phyloP scores from a whole-genome alignment of 106 monocot species.

The Gastrodia elata region DNA sequence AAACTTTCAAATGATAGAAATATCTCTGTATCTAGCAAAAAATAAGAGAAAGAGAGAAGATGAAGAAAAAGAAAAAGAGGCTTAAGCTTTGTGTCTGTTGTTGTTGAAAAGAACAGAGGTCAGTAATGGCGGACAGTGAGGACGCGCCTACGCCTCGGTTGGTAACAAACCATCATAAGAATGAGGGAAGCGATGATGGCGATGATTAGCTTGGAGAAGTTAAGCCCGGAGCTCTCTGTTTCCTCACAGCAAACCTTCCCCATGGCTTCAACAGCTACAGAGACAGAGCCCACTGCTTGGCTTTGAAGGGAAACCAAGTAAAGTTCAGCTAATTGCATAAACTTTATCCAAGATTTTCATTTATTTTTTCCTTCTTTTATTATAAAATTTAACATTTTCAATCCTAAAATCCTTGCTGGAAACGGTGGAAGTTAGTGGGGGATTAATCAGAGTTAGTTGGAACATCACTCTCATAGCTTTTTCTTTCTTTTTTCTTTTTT shows the following conservation, averaged over 20 bases:
- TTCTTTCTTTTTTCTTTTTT: neutral
- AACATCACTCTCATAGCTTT: neutral
- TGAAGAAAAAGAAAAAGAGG: neutral
- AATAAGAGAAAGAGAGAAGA: neutral
- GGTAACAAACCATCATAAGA: slow-evolving; percentile 1
- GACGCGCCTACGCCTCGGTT: slow-evolving; percentile 3
- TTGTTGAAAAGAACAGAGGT: neutral
- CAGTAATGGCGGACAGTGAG: slow-evolving; percentile 9
- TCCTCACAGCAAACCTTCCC: slow-evolving; percentile 5
- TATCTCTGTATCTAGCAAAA: neutral
- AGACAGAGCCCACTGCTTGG: neutral
- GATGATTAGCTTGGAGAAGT: slow-evolving; percentile 6
- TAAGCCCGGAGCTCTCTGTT: neutral
- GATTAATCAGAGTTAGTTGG: slow-evolving; percentile 1
- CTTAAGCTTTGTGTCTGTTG: neutral
- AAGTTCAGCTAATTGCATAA: too few relatives aligned
- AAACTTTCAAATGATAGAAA: neutral
- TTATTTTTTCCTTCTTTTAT: too few relatives aligned
- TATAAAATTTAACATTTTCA: too few relatives aligned
- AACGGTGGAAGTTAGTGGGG: neutral
- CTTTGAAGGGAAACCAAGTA: neutral
- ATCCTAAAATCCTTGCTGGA: neutral
- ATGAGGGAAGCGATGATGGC: neutral
- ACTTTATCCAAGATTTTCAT: too few relatives aligned
- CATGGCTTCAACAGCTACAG: neutral